A percentile compares a stretch with the other conserved stretches of the same genome.
Evolutionary conservation across 2,329 filamentous ascomycete species (phyloP).

Genomic region (Beauveria sp.): DNA sequence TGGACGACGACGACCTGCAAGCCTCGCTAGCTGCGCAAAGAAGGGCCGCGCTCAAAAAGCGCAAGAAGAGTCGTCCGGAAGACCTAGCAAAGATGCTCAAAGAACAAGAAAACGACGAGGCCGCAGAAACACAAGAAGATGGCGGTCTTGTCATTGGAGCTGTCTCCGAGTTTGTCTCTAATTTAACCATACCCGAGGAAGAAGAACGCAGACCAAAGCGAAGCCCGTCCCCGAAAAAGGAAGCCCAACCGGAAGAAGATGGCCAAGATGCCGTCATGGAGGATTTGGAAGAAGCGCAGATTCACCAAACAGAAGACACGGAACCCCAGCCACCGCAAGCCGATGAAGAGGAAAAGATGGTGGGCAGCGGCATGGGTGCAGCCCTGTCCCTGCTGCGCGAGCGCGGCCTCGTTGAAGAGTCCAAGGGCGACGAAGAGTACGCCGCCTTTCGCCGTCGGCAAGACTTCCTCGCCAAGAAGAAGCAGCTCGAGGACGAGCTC

Average conservation of each 20-base stretch:
- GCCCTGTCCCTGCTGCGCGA: constrained; percentile 77
- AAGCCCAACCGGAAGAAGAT: constrained; percentile 20
- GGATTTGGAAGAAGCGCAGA: constrained; percentile 24
- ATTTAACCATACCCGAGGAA: constrained; percentile 61
- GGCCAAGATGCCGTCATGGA: constrained; percentile 39
- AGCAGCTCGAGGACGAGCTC: constrained; percentile 66
- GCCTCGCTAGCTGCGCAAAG: constrained; percentile 77
- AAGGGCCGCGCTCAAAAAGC: constrained; percentile 78
- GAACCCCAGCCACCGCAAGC: constrained; percentile 26
- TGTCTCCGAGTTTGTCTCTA: constrained; percentile 88
- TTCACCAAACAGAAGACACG: constrained; percentile 31
- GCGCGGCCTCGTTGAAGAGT: constrained; percentile 68
- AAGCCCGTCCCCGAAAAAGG: constrained; percentile 27
- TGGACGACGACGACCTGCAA: constrained; percentile 91
- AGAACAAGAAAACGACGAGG: constrained; percentile 50
- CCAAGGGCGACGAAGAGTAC: constrained; percentile 56
- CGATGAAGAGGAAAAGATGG: constrained; percentile 72
- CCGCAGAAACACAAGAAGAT: constrained; percentile 28
- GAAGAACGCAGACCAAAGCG: constrained; percentile 46
- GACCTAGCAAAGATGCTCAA: constrained; percentile 78
- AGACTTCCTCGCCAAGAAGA: constrained; percentile 68
- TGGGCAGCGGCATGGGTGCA: constrained; percentile 72
- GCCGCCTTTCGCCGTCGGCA: constrained; percentile 62
- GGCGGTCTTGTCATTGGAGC: constrained; percentile 86
- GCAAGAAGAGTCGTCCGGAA: constrained; percentile 78